Percentiles rank a stretch among this genome's conserved stretches.
Conservation (phyloP, 306 rosid species). For the Lotus japonicus region DNA sequence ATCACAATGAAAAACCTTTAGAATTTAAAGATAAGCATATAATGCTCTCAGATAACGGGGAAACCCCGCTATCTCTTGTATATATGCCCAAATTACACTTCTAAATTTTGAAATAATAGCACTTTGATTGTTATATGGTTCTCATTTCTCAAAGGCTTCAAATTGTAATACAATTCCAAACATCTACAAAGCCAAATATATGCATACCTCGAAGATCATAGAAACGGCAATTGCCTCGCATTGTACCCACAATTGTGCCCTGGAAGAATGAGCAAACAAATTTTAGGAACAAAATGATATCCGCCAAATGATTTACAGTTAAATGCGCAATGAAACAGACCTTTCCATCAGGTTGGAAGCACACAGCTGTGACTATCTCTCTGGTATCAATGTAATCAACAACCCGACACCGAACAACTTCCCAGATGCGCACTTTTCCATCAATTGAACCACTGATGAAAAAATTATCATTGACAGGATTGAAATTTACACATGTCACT, state of each 20-base stretch:
- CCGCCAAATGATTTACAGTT: not conserved
- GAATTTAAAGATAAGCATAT: not conserved
- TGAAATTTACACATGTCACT: slow-evolving; percentile 80
- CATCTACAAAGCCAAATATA: slow-evolving; percentile 3
- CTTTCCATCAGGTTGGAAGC: slow-evolving; percentile 74
- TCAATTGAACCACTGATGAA: slow-evolving; percentile 93
- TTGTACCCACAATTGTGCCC: slow-evolving; percentile 82
- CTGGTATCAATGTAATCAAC: slow-evolving; percentile 70
- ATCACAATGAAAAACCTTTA: not conserved
- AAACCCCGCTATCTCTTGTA: not conserved
- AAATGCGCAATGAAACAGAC: slow-evolving; percentile 30
- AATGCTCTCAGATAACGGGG: not conserved
- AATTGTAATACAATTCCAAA: slow-evolving; percentile 3
- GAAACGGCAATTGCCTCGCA: slow-evolving; percentile 67
- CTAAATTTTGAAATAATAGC: no score
- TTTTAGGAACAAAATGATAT: not conserved
- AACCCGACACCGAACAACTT: slow-evolving; percentile 62
- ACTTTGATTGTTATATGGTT: not conserved
- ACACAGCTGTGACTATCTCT: slow-evolving; percentile 87
- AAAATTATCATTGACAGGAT: slow-evolving; percentile 63
- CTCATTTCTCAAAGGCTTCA: not conserved
- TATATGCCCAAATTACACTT: slow-evolving; percentile 1
- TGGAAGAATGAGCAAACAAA: slow-evolving; percentile 30
- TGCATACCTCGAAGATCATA: slow-evolving; percentile 56
- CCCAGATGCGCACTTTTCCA: slow-evolving; percentile 97